These are phyloP conservation scores for Debaryomyces subglobosus DNA, from an alignment of 1,139 yeast species.

Conservation along the genomic window DNA sequence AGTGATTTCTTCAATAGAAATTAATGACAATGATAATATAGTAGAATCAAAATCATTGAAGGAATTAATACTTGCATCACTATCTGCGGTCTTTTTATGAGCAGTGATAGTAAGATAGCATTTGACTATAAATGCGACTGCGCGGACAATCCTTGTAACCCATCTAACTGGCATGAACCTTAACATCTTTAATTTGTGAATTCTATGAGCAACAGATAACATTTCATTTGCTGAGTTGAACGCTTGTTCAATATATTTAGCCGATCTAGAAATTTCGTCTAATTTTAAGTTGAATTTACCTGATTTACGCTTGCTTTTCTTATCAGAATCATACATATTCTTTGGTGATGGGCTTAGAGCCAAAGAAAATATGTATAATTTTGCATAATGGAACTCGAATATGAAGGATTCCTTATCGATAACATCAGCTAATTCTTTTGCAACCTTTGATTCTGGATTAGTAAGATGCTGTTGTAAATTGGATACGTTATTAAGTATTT, in stretches of 20 bases:
- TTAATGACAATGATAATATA: constrained; percentile 61
- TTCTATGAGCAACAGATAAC: constrained; percentile 69
- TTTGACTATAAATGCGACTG: constrained; percentile 88
- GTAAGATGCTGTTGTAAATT: constrained; percentile 36
- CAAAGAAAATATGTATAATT: constrained; percentile 78
- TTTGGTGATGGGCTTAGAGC: constrained; percentile 62
- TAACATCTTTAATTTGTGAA: constrained; percentile 64
- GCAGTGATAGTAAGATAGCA: constrained; percentile 73
- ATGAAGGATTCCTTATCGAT: constrained; percentile 73
- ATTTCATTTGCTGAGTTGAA: constrained; percentile 84
- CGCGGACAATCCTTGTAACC: constrained; percentile 86
- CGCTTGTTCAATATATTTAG: constrained; percentile 80
- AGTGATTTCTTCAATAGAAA: constrained; percentile 71
- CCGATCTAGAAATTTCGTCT: constrained; percentile 73
- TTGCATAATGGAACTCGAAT: constrained; percentile 83
- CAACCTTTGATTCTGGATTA: constrained; percentile 40
- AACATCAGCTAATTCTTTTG: constrained; percentile 41
- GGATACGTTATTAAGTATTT: constrained; percentile 26
- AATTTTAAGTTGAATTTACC: constrained; percentile 47
- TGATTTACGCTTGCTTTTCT: constrained; percentile 20
- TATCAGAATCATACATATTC: constrained; percentile 21
- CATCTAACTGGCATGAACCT: constrained; percentile 88
- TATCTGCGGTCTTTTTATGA: constrained; percentile 31
- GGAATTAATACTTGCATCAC: constrained; percentile 22
- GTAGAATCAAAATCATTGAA: constrained; percentile 50